Base-by-base conservation (phyloP, 2,329 filamentous ascomycete genomes). In the Aspergillus ochraceoroseus region DNA sequence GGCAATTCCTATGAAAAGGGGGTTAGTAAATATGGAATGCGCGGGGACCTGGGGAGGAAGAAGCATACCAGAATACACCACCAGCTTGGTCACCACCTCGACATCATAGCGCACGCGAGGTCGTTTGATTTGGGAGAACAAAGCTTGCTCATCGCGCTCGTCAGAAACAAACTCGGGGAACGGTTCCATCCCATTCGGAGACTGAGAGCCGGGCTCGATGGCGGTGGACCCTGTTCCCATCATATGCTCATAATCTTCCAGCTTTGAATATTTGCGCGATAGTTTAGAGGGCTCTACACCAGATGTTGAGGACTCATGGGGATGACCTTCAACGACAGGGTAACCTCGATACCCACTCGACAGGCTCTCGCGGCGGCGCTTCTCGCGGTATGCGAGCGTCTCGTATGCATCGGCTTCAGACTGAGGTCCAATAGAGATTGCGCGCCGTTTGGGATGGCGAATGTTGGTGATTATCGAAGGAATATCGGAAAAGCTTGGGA, bases 321-420 rank as follows among this genome's bases (percentile, higher is more conserved):
- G 44, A 13, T 55, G 52, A 18, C 44, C 41, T 15, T 61, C 57
- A 23, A 47, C 54, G 43, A 35, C 42, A 2, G 58, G 49, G 4
- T 57, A 52, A 11, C 52, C 47, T 7, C 51, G 53, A 29, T 51
- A 53, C 17, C 49, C 48, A 6, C 66, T 70, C n/a, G 70, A 73
- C 15, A 73, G 67, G 53, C 78, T 82, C 54, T 83, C 77, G 36
- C 77, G 71, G 40, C 81, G 69, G 43, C 73, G 71, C 50, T 82
- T 77, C 53, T 95, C 87, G 13, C 90, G 82, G 59, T 95, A 95
- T 4, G 90, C 92, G 33, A 98, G 73, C 13, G 88, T 87, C 69
- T 98, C 92, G 66, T 95, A 95, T 15, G 88, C 92, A 67, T 98
- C 92, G 2, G 92, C 92, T 46, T 89, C 89, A 31, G 89, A 95